A percentile compares a stretch with the other conserved stretches of the same genome.
Evolutionary conservation across 441 rosid species (phyloP).

Genomic region (Cnidoscolus chayamansa): DNA sequence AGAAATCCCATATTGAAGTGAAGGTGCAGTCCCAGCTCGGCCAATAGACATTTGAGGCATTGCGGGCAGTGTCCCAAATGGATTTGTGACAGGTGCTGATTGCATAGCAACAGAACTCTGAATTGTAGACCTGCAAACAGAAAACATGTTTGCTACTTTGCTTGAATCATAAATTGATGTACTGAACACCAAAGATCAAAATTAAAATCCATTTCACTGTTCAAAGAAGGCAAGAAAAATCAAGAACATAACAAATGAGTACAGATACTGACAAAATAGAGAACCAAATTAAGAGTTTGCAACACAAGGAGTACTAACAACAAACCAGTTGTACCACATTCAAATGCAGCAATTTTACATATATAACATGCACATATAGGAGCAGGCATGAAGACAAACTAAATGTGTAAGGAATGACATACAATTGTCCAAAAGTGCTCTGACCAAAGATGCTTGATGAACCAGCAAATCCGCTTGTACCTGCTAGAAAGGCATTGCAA

Average conservation of each 20-base stretch:
- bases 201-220: not conserved
- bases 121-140: slow-evolving; percentile 46
- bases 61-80: slow-evolving; percentile 90
- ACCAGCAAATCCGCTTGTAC: slow-evolving; percentile 39
- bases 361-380: not conserved
- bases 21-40: slow-evolving; percentile 69
- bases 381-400: slow-evolving; percentile 14
- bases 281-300: not conserved
- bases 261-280: not conserved
- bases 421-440: slow-evolving; percentile 52
- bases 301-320: not conserved
- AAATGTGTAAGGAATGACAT: slow-evolving; percentile 31
- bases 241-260: not conserved
- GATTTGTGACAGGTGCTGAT: slow-evolving; percentile 59
- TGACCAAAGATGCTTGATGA: slow-evolving; percentile 48
- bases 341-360: not conserved
- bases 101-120: slow-evolving; percentile 49
- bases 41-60: slow-evolving; percentile 86
- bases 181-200: not conserved
- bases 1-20: slow-evolving; percentile 92
- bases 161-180: slow-evolving; percentile 10
- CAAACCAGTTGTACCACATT: not conserved
- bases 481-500: slow-evolving; percentile 31
- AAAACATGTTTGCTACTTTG: not conserved
- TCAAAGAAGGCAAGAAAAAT: not conserved